Percentiles rank a stretch among this genome's conserved stretches.
These are phyloP conservation scores for Phytopythium cucurbitacearum DNA, from an alignment of 352 stramenopile genomes.

Conservation along the genomic window DNA sequence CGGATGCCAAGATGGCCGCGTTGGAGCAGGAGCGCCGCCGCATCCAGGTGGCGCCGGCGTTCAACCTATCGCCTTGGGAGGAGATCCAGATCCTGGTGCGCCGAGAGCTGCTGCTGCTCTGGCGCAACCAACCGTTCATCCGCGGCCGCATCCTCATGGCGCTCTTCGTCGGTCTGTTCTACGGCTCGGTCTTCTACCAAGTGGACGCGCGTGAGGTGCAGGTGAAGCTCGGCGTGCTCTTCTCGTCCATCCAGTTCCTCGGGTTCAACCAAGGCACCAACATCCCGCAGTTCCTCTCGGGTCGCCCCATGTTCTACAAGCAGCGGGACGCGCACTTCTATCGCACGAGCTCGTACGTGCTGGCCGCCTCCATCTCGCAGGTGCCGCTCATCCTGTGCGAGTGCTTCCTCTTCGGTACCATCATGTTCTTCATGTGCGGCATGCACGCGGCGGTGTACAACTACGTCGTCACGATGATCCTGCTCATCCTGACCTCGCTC, in stretches of 20 bases:
- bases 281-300: constrained; percentile 53
- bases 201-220: constrained; percentile 9
- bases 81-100: constrained; percentile 2
- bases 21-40: not conserved
- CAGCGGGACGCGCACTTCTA: constrained; percentile 66
- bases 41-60: constrained; percentile 7
- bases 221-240: constrained; percentile 50
- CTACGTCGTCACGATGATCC: constrained; percentile 25
- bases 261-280: constrained; percentile 53
- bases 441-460: constrained; percentile 9
- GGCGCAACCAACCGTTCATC: constrained; percentile 14
- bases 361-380: constrained; percentile 13
- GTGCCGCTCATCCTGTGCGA: constrained; percentile 29
- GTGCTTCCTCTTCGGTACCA: constrained; percentile 51
- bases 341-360: constrained; percentile 45
- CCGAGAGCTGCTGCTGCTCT: constrained; percentile 33
- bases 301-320: constrained; percentile 56
- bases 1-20: not conserved
- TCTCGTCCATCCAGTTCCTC: constrained; percentile 53
- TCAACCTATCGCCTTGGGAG: constrained; percentile 9
- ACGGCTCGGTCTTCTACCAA: constrained; percentile 15
- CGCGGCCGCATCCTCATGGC: not conserved
- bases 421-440: constrained; percentile 74
- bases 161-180: constrained; percentile 9
- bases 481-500: constrained; percentile 31